Evolutionary conservation across 192 early-diverging fungal genomes (phyloP), one percentile per base, ranked within the genome.

Genomic region (Linnemannia zychae): DNA sequence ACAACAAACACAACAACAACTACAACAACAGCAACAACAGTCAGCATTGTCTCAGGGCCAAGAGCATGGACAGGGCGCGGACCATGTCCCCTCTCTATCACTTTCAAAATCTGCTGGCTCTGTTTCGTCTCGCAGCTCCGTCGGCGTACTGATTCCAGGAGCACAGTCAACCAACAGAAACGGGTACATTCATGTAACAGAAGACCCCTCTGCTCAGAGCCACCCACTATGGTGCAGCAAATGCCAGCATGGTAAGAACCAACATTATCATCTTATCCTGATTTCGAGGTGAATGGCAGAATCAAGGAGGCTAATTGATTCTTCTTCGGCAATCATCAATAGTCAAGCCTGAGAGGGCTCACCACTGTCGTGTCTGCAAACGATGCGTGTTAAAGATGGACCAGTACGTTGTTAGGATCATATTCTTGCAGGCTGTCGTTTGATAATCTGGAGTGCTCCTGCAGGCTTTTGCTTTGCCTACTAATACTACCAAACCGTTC

Each of bases 381-480:
- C 52, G 77, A 75, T 92, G 91, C 71, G 89, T 91, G 4, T 63
- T 92, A n/a, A 91, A 88, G 77, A 92, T 92, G 91, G 91, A 92
- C 68, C 91, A 92, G 91, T 92, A 90, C 52, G 91, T 86, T 49
- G 3, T 31, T n/a, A 36, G 34, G 63, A 50, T 18, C 37, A 40
- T 31, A 71, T 4, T 67, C 24, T 60, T 12, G 4, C 57, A 63
- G 57, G 7, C 24, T 63, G 28, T 31, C 57, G 24, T 63, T 33
- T 53, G 18, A n/a, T 7, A 12, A 9, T 24, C 24, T 24, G 53
- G 53, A 60, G n/a, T 11, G 0, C 9, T 17, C n/a, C 53, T 24
- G 53, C 53, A 0, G 66, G 28, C 60, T 46, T 67, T 46, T 66
- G 38, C 1, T 76, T 84, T 6, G 24, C 24, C 46, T 36, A 31